Evolutionary conservation across 768 basidiomycete species (phyloP), one percentile per base, ranked within the genome.

Genomic region (Lentinula sp.): DNA sequence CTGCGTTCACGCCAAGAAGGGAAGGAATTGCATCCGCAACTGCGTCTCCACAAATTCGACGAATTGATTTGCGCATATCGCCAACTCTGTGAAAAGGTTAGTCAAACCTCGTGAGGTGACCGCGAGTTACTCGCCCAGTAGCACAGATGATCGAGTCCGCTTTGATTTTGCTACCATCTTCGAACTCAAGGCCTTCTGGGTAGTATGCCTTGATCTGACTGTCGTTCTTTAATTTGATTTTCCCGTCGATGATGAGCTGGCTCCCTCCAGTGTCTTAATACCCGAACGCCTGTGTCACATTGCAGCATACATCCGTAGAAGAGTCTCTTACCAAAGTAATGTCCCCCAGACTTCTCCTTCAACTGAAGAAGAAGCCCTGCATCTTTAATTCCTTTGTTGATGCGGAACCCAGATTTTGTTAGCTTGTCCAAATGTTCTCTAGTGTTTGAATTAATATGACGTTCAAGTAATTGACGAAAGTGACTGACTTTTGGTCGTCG

Each of bases 141-240:
- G 78, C 77, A 61, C 75, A 72, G 16, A 79, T 73, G 35, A 78
- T 68, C 28, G 78, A 67, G 55, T 78, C 76, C 21, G 71, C 74
- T 23, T 70, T 58, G 13, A 75, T 61, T 48, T 67, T 65, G 43
- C 58, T 64, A 16, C 73, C 71, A 57, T 74, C 65, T 16, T 67
- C 67, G 52, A 75, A 76, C 45, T 67, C 62, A 2, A 76, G 53
- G 23, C 71, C 73, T 28, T 63, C 59, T 34, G 61, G 21, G 10
- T 67, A 69, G 64, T 76, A 73, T 16, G 63, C 63, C 43, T 70
- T 66, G 56, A 80, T 75, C 57, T 69, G 69, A 35, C 66, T 63
- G 57, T 78, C 78, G 68, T 77, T 78, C 71, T 82, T 82, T 63
- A 83, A 66, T 66, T 80, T 80, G 75, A 83, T 81, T 65, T 80